phyloP scores from a whole-genome alignment of 2,329 filamentous ascomycete genomes.

The Alternaria sp. region DNA sequence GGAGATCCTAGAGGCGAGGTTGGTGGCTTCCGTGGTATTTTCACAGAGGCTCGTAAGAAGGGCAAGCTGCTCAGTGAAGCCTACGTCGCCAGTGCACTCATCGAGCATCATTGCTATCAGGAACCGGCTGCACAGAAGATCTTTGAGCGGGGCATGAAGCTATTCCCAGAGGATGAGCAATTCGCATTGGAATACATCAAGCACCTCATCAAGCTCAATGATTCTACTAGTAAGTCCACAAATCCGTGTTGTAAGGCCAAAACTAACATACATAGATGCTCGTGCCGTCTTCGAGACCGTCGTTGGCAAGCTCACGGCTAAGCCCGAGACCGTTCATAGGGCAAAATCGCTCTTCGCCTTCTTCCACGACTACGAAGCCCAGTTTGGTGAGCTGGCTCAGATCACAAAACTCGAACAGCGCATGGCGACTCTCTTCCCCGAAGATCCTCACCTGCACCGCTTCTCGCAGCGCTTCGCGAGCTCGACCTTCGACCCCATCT shows the following conservation, averaged over 20 bases:
- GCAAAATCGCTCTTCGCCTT: constrained; percentile 88
- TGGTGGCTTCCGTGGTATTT: constrained; percentile 83
- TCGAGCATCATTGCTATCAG: constrained; percentile 96
- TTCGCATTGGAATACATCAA: constrained; percentile 97
- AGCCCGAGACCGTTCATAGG: constrained; percentile 76
- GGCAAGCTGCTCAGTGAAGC: constrained; percentile 93
- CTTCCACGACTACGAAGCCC: constrained; percentile 94
- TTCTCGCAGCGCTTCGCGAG: constrained; percentile 79
- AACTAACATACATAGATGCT: constrained; percentile 69
- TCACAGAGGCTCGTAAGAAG: constrained; percentile 85
- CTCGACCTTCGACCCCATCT: constrained; percentile 79
- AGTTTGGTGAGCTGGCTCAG: constrained; percentile 91
- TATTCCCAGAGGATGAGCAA: constrained; percentile 92
- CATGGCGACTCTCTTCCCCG: constrained; percentile 92
- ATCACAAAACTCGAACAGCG: constrained; percentile 90
- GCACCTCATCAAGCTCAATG: constrained; percentile 89
- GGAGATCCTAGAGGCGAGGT: constrained; percentile 68
- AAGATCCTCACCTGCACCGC: constrained; percentile 78
- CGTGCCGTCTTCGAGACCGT: constrained; percentile 96
- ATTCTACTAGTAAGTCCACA: constrained; percentile 80
- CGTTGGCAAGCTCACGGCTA: constrained; percentile 80
- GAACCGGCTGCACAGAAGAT: constrained; percentile 93
- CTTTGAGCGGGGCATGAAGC: constrained; percentile 89
- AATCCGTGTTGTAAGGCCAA: not conserved
- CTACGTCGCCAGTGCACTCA: constrained; percentile 89